Conservation (phyloP, 108 stramenopile species). For the Pelagomonas calceolata region DNA sequence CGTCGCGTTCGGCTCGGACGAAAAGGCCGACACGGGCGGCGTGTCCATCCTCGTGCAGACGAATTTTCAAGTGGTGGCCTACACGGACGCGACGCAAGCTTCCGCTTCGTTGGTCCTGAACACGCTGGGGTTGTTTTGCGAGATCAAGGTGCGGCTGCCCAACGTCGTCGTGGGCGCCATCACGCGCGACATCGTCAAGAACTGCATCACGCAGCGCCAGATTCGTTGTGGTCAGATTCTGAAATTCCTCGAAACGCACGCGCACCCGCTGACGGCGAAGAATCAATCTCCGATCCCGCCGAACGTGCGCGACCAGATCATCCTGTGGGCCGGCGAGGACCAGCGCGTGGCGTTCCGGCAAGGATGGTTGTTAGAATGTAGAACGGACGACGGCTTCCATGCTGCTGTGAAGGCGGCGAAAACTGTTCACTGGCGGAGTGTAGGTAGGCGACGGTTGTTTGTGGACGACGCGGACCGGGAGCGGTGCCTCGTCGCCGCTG, state of each 20-base stretch:
- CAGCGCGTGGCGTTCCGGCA: slow-evolving; percentile 31
- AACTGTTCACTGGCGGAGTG: not conserved
- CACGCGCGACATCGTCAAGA: slow-evolving; percentile 65
- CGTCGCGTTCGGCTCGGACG: slow-evolving; percentile 4
- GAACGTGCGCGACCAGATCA: slow-evolving; percentile 77
- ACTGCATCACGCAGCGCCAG: slow-evolving; percentile 52
- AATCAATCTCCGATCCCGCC: slow-evolving; percentile 41
- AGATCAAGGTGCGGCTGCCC: slow-evolving; percentile 58
- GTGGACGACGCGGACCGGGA: not conserved
- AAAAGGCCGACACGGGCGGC: not conserved
- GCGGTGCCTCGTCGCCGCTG: too few species aligned
- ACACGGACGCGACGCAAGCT: slow-evolving; percentile 37
- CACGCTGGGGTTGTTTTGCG: slow-evolving; percentile 72
- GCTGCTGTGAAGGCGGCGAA: not conserved
- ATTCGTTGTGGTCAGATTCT: slow-evolving; percentile 70
- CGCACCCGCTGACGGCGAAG: slow-evolving; percentile 56
- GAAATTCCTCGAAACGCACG: slow-evolving; percentile 70
- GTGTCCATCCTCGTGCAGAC: slow-evolving; percentile 65
- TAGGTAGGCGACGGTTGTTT: not conserved
- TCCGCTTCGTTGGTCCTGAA: slow-evolving; percentile 57
- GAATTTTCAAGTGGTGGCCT: slow-evolving; percentile 78
- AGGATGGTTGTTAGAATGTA: not conserved
- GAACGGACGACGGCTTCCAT: not conserved
- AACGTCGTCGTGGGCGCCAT: slow-evolving; percentile 68
- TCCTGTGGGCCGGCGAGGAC: slow-evolving; percentile 69